These are phyloP conservation scores for Nissolia schottii DNA, from an alignment of 306 rosid genomes.

Conservation along the genomic window DNA sequence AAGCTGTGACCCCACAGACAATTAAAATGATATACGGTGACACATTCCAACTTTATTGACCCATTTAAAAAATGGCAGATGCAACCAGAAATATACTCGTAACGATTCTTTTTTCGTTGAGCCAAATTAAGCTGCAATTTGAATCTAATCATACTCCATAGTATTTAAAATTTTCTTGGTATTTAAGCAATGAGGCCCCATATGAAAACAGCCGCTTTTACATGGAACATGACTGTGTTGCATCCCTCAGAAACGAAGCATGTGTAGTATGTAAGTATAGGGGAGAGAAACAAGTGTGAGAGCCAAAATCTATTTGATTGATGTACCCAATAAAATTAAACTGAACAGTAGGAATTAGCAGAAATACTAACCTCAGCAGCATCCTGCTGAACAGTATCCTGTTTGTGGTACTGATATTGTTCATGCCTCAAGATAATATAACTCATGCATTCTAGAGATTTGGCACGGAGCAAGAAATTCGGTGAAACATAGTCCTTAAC, in stretches of 20 bases:
- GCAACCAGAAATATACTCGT: background rate
- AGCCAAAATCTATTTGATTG: background rate
- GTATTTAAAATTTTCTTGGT: background rate
- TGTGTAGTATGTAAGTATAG: too few relatives aligned
- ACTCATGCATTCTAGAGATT: slow-evolving; percentile 19
- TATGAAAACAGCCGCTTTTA: background rate
- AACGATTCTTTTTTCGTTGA: background rate
- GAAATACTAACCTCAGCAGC: slow-evolving; percentile 16
- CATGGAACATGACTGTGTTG: background rate
- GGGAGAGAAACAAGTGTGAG: background rate
- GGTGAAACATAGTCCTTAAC: background rate
- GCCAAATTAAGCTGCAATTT: background rate
- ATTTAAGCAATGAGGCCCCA: background rate
- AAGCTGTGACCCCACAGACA: background rate
- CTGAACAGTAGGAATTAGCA: background rate
- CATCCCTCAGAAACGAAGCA: too few relatives aligned
- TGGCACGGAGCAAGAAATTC: background rate
- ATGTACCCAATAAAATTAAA: background rate
- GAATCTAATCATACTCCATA: background rate
- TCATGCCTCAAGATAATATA: background rate
- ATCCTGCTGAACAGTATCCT: slow-evolving; percentile 12
- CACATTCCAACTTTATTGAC: background rate
- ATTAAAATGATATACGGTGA: background rate
- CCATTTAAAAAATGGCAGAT: background rate
- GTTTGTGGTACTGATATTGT: background rate